phyloP scores from a whole-genome alignment of 805 yeast species.

The Lipomyces spencermartinsiae region DNA sequence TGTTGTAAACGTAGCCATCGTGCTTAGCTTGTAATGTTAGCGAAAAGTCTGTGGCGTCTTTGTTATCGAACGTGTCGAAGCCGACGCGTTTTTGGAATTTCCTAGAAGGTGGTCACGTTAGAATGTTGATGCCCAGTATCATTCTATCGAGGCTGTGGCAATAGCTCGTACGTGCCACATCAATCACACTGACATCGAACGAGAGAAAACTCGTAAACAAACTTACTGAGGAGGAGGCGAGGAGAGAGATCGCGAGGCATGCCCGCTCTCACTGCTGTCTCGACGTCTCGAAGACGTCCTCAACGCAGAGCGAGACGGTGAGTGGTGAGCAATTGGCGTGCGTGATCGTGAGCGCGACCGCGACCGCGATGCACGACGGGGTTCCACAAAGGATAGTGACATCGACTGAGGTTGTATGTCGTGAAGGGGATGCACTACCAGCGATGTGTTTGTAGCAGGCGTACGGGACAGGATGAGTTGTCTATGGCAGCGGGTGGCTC shows the following conservation, averaged over 20 bases:
- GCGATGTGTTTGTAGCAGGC: neutral
- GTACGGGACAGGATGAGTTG: neutral
- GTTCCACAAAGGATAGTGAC: neutral
- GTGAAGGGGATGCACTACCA: neutral
- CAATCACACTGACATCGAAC: neutral
- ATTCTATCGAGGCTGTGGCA: neutral
- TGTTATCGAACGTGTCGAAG: conserved; percentile 53
- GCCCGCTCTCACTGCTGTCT: conserved; percentile 12
- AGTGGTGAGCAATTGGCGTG: neutral
- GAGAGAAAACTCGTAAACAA: neutral
- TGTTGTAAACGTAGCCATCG: conserved; percentile 46
- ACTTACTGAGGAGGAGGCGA: conserved; percentile 23
- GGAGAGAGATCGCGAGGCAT: neutral
- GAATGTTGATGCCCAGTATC: neutral
- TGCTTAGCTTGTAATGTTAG: conserved; percentile 52
- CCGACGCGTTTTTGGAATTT: conserved; percentile 48
- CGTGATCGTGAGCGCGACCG: neutral
- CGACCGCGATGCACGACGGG: neutral
- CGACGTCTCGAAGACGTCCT: conserved; percentile 15
- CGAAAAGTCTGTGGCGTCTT: conserved; percentile 46
- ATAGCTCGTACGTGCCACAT: neutral
- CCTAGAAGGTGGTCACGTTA: conserved; percentile 13
- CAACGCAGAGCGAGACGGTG: conserved; percentile 1
- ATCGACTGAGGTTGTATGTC: neutral
- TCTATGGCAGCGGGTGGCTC: neutral